Evolutionary conservation across 1,284 basidiomycete species (phyloP).

Genomic region (Moesziomyces antarcticus): DNA sequence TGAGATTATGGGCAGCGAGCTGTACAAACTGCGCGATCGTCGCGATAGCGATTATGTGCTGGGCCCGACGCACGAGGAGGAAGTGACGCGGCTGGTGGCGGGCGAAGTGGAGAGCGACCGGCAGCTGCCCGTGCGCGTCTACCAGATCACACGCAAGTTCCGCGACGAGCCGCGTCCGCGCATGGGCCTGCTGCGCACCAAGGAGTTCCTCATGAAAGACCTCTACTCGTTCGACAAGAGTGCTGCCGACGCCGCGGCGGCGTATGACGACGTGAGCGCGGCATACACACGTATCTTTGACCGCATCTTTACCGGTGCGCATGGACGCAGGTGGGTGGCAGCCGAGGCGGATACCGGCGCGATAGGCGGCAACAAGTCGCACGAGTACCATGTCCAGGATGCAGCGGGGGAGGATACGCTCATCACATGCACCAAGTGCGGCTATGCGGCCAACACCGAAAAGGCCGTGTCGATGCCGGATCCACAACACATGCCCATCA

Average conservation of each 20-base stretch:
- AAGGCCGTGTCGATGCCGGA: constrained; percentile 56
- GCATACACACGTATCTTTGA: constrained; percentile 66
- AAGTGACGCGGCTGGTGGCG: constrained; percentile 66
- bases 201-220: constrained; percentile 69
- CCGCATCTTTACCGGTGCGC: constrained; percentile 31
- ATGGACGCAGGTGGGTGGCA: constrained; percentile 35
- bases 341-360: constrained; percentile 69
- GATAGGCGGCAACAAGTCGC: constrained; percentile 67
- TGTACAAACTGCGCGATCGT: constrained; percentile 66
- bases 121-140: constrained; percentile 65
- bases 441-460: constrained; percentile 66
- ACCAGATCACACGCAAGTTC: constrained; percentile 68
- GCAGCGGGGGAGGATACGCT: constrained; percentile 68
- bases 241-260: constrained; percentile 15
- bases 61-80: constrained; percentile 69
- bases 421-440: constrained; percentile 63
- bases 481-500: constrained; percentile 10
- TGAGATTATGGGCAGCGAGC: constrained; percentile 64
- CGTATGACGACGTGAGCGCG: constrained; percentile 62
- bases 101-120: constrained; percentile 58
- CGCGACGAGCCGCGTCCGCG: constrained; percentile 68
- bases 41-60: constrained; percentile 63
- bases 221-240: constrained; percentile 67
- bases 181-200: constrained; percentile 66
- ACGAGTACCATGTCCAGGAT: constrained; percentile 67